Percentiles rank a stretch among this genome's conserved stretches.
phyloP scores from a whole-genome alignment of 2,329 filamentous ascomycete genomes.

The Verticillium dahliae region DNA sequence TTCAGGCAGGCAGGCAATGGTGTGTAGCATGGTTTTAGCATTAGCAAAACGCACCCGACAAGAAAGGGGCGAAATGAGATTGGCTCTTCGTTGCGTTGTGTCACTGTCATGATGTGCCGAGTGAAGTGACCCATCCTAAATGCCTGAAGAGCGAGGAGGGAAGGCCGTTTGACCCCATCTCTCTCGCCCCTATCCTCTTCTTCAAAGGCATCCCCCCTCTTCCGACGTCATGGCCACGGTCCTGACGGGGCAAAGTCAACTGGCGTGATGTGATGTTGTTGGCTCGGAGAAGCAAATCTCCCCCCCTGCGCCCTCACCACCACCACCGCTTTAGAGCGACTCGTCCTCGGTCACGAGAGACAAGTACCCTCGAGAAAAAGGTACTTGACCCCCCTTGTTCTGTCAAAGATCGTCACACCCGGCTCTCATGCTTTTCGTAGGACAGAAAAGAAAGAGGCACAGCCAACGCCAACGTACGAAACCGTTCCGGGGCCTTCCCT shows the following conservation, averaged over 20 bases:
- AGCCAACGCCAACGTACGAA: neutral
- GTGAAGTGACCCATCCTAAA: neutral
- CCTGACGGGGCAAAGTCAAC: too few species aligned
- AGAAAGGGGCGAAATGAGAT: neutral
- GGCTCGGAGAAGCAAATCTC: neutral
- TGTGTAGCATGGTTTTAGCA: neutral
- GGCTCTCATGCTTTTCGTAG: neutral
- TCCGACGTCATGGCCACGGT: neutral
- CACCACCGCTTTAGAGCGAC: neutral
- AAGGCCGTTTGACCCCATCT: too few species aligned
- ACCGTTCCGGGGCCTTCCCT: neutral
- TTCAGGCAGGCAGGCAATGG: neutral
- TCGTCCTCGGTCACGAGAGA: neutral
- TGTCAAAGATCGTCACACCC: neutral
- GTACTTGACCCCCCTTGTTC: neutral
- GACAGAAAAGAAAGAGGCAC: neutral
- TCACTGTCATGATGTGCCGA: neutral
- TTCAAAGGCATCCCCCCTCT: too few species aligned
- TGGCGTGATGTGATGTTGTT: neutral
- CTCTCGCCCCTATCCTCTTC: too few species aligned
- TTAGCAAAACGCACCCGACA: neutral
- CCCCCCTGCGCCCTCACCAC: neutral
- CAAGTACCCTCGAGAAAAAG: neutral
- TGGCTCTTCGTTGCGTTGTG: neutral
- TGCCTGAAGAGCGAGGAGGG: too few species aligned